phyloP scores from a whole-genome alignment of 805 yeast species.

The Schwanniomyces sp. region DNA sequence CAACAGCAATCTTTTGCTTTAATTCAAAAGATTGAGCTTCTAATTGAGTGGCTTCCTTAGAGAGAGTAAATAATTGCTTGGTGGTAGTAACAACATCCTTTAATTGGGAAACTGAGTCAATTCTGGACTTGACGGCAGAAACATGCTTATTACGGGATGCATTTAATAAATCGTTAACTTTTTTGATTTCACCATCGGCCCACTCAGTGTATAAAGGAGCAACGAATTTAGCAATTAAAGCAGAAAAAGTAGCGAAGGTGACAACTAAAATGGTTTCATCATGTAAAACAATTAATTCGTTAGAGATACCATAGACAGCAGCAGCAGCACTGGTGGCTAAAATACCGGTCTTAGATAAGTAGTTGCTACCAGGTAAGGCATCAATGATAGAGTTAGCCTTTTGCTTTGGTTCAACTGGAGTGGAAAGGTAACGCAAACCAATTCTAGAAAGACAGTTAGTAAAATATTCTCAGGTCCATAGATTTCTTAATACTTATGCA shows the following conservation, averaged over 20 bases:
- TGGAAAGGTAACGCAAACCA: slow-evolving; percentile 66
- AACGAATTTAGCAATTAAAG: slow-evolving; percentile 76
- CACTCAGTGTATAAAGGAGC: slow-evolving; percentile 95
- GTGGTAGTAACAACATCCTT: slow-evolving; percentile 92
- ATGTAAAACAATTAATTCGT: slow-evolving; percentile 88
- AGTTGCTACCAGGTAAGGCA: slow-evolving; percentile 89
- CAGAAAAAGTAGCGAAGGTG: slow-evolving; percentile 76
- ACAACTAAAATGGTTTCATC: slow-evolving; percentile 87
- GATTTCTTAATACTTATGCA: background rate
- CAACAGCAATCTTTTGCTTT: slow-evolving; percentile 86
- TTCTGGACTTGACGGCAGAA: slow-evolving; percentile 89
- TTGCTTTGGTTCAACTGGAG: slow-evolving; percentile 81
- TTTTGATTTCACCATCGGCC: slow-evolving; percentile 84
- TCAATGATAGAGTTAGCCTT: slow-evolving; percentile 89
- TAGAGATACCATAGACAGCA: slow-evolving; percentile 88
- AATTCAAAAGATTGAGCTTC: slow-evolving; percentile 94
- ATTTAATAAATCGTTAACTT: slow-evolving; percentile 79
- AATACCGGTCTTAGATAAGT: slow-evolving; percentile 89
- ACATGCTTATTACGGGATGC: slow-evolving; percentile 89
- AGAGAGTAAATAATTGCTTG: slow-evolving; percentile 85
- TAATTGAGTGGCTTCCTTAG: slow-evolving; percentile 94
- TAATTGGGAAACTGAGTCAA: slow-evolving; percentile 81
- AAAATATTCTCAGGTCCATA: slow-evolving; percentile 6
- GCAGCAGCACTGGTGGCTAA: slow-evolving; percentile 96
- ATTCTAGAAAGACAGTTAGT: slow-evolving; percentile 41